Evolutionary conservation across 805 yeast species (phyloP), one percentile per base, ranked within the genome.

Genomic region (Ogataea wickerhamii): DNA sequence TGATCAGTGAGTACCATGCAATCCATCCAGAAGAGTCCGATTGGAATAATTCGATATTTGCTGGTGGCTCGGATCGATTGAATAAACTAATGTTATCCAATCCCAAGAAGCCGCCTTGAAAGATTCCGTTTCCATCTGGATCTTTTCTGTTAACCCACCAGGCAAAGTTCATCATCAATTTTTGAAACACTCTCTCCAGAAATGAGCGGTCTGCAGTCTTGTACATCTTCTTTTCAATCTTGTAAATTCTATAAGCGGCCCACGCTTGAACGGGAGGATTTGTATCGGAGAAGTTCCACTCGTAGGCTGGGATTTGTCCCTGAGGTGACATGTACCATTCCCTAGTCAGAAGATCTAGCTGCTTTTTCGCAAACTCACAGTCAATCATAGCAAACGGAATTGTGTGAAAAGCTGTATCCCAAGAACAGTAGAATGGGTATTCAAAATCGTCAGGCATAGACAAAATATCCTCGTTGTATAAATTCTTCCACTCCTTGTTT

Each of bases 291-390:
- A 88, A 88, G 60, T 89, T 88, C 97, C 97, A 88, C 63, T 88
- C 97, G 60, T 88, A 88, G 11, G 96, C 96, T 0, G 97, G 96
- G 47, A 87, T 78, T 63, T 89, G 96, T n/a, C 97, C 97, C 59
- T 88, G 88, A 32, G 96, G 96, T 58, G 91, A 96, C 94, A 87
- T 87, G 58, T 88, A 88, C 96, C 96, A 88, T 63, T 88, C 97
- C 56, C 96, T 74, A 21, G 95, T 82, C 58, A 88, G 67, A 40
- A 88, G 67, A 58, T 83, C 95, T 50, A 88, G 72, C 64, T 88
- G 96, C 51, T 77, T 81, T 61, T 88, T 88, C 24, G 96, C 94
- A 66, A 86, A 88, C 38, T 76, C 87, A 2, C 96, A 95, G 60
- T 88, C 97, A 55, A 88, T 78, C 88, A 88, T 85, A 4, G 96